These are phyloP conservation scores for Pichia sp. DNA, from an alignment of 1,139 yeast genomes.

Conservation along the genomic window DNA sequence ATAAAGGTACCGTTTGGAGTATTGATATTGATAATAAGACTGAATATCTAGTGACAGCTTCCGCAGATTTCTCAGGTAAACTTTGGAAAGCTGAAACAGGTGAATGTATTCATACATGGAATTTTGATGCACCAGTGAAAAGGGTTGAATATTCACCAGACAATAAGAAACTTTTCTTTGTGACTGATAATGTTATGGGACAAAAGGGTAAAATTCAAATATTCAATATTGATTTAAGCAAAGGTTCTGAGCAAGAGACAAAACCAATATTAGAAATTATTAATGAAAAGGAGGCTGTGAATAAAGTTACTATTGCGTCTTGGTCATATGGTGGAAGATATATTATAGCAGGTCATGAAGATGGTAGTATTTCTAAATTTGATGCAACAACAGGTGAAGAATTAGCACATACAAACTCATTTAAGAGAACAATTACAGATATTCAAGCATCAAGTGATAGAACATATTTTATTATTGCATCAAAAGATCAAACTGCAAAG, in stretches of 20 bases:
- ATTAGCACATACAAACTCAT: conserved; percentile 49
- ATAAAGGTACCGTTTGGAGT: conserved; percentile 93
- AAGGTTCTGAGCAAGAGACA: conserved; percentile 32
- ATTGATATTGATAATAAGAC: conserved; percentile 76
- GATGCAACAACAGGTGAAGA: conserved; percentile 71
- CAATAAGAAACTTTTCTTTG: conserved; percentile 60
- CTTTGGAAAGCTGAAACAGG: conserved; percentile 85
- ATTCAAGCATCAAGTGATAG: conserved; percentile 82
- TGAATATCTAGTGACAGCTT: conserved; percentile 72
- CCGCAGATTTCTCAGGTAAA: conserved; percentile 82
- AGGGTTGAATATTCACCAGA: conserved; percentile 82
- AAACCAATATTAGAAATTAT: conserved; percentile 58
- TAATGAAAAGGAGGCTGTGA: conserved; percentile 41
- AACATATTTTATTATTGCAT: conserved; percentile 85
- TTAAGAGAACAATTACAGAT: conserved; percentile 77
- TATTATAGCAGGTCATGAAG: conserved; percentile 82
- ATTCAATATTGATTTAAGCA: conserved; percentile 47
- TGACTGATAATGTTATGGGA: conserved; percentile 93
- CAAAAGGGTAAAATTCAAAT: conserved; percentile 70
- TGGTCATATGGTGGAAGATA: conserved; percentile 74
- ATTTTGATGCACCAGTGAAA: conserved; percentile 77
- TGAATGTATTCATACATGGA: conserved; percentile 66
- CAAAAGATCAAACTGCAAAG: conserved; percentile 86
- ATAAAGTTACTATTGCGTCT: conserved; percentile 77
- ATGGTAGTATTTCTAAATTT: conserved; percentile 77